Base-by-base conservation (phyloP, 176 grass and related monocot genomes). In the Musa beccarii region DNA sequence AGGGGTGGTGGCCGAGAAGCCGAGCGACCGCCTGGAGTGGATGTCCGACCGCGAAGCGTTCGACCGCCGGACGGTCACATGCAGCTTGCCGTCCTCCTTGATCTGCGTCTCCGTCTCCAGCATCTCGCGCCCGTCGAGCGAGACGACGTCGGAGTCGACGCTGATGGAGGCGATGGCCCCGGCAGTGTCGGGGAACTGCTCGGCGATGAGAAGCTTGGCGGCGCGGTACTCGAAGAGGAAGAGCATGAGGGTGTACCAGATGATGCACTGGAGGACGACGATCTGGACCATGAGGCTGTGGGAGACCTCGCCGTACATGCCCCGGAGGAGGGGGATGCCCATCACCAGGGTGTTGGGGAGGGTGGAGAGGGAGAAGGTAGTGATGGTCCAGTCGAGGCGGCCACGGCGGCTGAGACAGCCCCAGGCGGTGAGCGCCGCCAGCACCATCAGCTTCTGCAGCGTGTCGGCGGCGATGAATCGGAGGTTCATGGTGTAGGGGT, bases 341-440 rank as follows among this genome's bases (percentile, higher is more conserved):
- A 99, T 99, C 52, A 99, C 96, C 25, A 99, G 91, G 20, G 96
- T 99, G 86, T 99, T 99, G 69, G 96, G 96, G 5, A 99, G 86
- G 16, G 96, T 99, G 66, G 96, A 92, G 19, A 99, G 90, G 50
- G 96, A 99, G 89, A 99, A 99, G 81, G 94, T 85, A 1, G 96
- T 99, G 84, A 99, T 99, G 66, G 96, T 99, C 96, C 96, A 99
- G 86, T 99, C 96, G 12, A 99, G 90, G 76, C 82, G 89, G 52
- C 96, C 91, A 1, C 81, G 71, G 24, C 67, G 59, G 74, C 86
- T 94, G 78, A 95, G 26, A 57, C 82, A 74, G 76, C 86, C 84
- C 95, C 95, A 99, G 1, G 66, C 76, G 0, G 91, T 84, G 54
- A 99, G 95, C 5, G 85, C 75, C 3, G 85, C 96, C 1, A 99